These are phyloP conservation scores for Acacia acuminata DNA, from an alignment of 306 rosid genomes.

Conservation along the genomic window DNA sequence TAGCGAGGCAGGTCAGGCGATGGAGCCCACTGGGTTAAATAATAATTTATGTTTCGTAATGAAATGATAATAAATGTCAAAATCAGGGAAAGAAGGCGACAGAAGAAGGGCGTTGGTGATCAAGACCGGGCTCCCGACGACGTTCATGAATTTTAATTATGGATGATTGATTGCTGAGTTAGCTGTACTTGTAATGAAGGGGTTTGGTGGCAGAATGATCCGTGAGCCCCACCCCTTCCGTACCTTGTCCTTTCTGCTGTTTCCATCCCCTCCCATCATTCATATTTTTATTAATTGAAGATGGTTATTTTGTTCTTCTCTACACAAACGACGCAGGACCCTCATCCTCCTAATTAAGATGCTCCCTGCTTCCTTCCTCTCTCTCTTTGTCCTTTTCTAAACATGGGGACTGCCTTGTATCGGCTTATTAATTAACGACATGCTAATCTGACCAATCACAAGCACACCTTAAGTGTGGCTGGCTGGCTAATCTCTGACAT, in stretches of 20 bases:
- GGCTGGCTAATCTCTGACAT: no score
- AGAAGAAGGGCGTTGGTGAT: conserved; percentile 57
- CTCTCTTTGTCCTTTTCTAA: neutral
- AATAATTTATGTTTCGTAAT: neutral
- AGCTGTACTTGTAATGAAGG: no score
- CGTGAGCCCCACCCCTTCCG: conserved; percentile 52
- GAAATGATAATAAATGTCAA: neutral
- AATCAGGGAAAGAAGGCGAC: conserved; percentile 46
- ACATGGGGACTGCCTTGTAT: no score
- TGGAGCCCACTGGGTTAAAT: no score
- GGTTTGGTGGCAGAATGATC: conserved; percentile 30
- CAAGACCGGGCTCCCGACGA: conserved; percentile 43
- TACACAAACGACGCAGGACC: neutral
- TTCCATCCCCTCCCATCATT: conserved; percentile 2
- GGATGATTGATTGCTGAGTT: no score
- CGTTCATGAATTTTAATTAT: neutral
- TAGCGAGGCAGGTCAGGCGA: no score
- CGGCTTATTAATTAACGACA: no score
- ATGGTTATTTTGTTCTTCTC: conserved; percentile 47
- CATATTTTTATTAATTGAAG: conserved; percentile 5
- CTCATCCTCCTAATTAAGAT: conserved; percentile 43
- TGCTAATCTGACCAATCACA: no score
- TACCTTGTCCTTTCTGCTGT: conserved; percentile 55
- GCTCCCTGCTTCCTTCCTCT: conserved; percentile 6
- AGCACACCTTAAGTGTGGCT: no score